Conservation (phyloP, 306 rosid genomes). For the Amphicarpaea edgeworthii region DNA sequence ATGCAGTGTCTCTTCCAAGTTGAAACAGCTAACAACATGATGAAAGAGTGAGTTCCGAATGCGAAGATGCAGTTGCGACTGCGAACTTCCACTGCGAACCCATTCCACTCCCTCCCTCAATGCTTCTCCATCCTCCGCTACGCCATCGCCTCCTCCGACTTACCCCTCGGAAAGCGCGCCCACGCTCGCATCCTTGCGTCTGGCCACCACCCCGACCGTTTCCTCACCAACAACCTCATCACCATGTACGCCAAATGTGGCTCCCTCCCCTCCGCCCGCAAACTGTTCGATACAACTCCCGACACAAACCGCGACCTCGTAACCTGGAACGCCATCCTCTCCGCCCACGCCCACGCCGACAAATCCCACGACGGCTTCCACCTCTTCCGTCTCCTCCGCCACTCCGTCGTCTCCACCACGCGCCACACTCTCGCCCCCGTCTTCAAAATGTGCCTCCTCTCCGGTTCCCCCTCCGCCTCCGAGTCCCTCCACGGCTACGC, state of each 20-base stretch:
- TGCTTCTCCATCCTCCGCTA: conserved; percentile 77
- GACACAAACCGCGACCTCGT: conserved; percentile 65
- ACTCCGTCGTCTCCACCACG: conserved; percentile 53
- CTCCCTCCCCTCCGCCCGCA: conserved; percentile 67
- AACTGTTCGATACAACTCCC: conserved; percentile 67
- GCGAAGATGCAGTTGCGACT: conserved; percentile 50
- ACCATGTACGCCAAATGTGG: conserved; percentile 72
- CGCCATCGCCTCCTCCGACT: conserved; percentile 60
- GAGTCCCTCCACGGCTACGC: conserved; percentile 78
- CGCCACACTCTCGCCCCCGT: conserved; percentile 75
- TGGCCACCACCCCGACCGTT: conserved; percentile 53
- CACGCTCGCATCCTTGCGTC: conserved; percentile 69
- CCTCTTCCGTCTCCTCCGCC: conserved; percentile 68
- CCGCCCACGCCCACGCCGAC: conserved; percentile 63
- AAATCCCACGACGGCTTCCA: conserved; percentile 57
- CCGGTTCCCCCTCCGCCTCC: conserved; percentile 56
- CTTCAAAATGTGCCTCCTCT: conserved; percentile 64
- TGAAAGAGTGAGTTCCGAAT: conserved; percentile 38
- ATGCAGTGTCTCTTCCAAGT: no score
- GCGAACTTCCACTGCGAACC: conserved; percentile 35
- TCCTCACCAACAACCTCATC: conserved; percentile 78
- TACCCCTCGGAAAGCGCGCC: conserved; percentile 66
- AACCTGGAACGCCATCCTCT: conserved; percentile 82
- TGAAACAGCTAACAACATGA: not conserved
- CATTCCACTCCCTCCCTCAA: conserved; percentile 40